Conservation (phyloP, 257 asterid species). For the Oldenlandia corymbosa region DNA sequence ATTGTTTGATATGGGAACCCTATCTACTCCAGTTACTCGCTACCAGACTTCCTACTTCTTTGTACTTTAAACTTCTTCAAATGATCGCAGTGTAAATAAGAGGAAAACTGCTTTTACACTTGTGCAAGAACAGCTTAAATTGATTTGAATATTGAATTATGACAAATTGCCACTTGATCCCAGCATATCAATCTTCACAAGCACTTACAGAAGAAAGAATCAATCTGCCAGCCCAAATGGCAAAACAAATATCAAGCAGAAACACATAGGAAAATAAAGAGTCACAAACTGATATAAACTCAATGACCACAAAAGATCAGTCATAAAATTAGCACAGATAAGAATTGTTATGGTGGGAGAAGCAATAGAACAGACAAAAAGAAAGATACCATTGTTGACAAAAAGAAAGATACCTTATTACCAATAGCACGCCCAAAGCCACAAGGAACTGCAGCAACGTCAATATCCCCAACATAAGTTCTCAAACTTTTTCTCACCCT, state of each 20-base stretch:
- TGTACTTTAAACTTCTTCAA: too few relatives aligned
- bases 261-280: neutral
- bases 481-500: constrained; percentile 76
- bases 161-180: neutral
- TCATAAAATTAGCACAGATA: neutral
- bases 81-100: too few relatives aligned
- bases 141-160: neutral
- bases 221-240: neutral
- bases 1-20: neutral
- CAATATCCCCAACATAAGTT: constrained; percentile 81
- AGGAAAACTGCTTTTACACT: too few relatives aligned
- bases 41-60: neutral
- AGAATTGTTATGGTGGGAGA: neutral
- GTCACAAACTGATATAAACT: neutral
- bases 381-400: too few relatives aligned
- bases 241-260: neutral
- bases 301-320: neutral
- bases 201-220: neutral
- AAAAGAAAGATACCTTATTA: constrained; percentile 62
- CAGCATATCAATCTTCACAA: neutral
- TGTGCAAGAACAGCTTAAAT: too few relatives aligned
- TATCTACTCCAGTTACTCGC: neutral
- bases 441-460: constrained; percentile 98
- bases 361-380: constrained; percentile 3
- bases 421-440: constrained; percentile 97